Conservation (phyloP, 2,329 filamentous ascomycete genomes). For the Exophiala xenobiotica region DNA sequence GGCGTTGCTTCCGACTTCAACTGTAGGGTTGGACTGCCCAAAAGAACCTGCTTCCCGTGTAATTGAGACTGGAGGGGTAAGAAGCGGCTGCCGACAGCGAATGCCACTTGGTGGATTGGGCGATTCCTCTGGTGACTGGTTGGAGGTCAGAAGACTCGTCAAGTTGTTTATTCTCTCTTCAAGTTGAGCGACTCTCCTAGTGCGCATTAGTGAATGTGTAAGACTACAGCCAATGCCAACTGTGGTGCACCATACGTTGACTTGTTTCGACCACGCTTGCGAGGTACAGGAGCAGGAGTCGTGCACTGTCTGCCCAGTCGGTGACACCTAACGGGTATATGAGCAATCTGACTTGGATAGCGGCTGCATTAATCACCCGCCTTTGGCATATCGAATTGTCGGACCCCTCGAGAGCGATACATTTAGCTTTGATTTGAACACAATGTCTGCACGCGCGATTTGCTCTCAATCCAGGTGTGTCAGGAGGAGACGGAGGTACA, state of each 20-base stretch:
- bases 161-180: conserved; percentile 16
- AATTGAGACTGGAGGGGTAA: conserved; percentile 6
- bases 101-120: neutral
- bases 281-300: conserved; percentile 18
- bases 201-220: neutral
- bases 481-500: conserved; percentile 5
- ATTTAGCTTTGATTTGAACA: conserved; percentile 25
- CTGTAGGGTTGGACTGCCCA: neutral
- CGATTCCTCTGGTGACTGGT: neutral
- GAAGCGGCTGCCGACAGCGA: neutral
- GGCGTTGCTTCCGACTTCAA: no score
- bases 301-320: conserved; percentile 21
- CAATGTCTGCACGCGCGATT: conserved; percentile 22
- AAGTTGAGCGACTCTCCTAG: conserved; percentile 11
- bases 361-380: neutral
- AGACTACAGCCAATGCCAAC: neutral
- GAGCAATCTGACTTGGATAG: neutral
- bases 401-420: conserved; percentile 13
- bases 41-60: neutral
- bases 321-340: conserved; percentile 13
- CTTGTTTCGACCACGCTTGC: conserved; percentile 12
- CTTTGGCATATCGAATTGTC: conserved; percentile 13
- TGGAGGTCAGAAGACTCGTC: conserved; percentile 7
- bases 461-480: conserved; percentile 18
- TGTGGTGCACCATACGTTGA: conserved; percentile 2